phyloP scores from a whole-genome alignment of 208 protist genomes.

The Ichthyophonus hoferi region DNA sequence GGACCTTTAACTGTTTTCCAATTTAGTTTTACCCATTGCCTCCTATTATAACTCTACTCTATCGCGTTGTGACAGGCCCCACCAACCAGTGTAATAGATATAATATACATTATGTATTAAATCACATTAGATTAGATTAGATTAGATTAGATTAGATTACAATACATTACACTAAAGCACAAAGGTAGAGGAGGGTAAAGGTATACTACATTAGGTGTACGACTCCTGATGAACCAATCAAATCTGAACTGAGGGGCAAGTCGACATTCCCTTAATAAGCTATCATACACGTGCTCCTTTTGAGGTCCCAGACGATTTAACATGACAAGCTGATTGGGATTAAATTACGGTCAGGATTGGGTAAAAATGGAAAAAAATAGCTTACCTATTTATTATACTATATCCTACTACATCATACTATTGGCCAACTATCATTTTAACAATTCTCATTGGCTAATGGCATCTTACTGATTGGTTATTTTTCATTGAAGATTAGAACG shows the following conservation, averaged over 20 bases:
- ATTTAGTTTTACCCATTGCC: too few relatives aligned
- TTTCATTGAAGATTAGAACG: too few relatives aligned
- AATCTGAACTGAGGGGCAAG: conserved; percentile 65
- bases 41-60: too few relatives aligned
- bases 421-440: not conserved
- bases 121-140: too few relatives aligned
- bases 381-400: not conserved
- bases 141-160: too few relatives aligned
- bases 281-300: conserved; percentile 47
- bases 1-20: too few relatives aligned
- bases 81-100: too few relatives aligned
- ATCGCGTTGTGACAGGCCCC: too few relatives aligned
- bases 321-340: conserved; percentile 60
- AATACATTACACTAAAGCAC: too few relatives aligned
- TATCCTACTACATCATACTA: too few relatives aligned
- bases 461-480: too few relatives aligned
- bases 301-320: conserved; percentile 60
- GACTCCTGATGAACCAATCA: conserved; percentile 70
- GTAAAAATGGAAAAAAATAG: conserved; percentile 32
- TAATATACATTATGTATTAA: too few relatives aligned
- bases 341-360: conserved; percentile 33
- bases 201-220: conserved; percentile 43
- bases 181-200: not conserved
- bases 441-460: not conserved
- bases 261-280: conserved; percentile 52